Base-by-base conservation (phyloP, 75 land plant species). In the Picea glauca region DNA sequence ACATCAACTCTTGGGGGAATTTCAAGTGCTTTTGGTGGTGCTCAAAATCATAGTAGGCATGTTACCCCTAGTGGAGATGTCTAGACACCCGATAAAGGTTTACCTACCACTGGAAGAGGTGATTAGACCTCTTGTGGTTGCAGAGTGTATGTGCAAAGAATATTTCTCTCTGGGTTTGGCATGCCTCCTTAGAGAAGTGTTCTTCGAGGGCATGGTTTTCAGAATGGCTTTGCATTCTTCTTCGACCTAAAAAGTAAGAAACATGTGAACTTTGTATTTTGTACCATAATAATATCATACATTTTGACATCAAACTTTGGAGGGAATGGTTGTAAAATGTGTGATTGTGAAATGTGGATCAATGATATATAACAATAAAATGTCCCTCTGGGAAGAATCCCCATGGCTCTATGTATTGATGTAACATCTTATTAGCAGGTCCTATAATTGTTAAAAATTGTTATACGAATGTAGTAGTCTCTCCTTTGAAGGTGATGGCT, bases 241-340 rank as follows among this genome's bases (percentile, higher is more conserved):
- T 95, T 20, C 98, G 96, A 57, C 90, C 98, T 74, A 93, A 89
- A 80, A 95, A 95, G 98, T 95, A 87, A 73, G 88, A 64, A 61
- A 26, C 23, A 17, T 26, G 33, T n/a, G 54, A 32, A 12, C 64
- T 6, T 56, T 2, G 26, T 75, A 75, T 31, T 26, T 56, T 56
- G 59, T 54, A 23, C 35, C 14, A 75, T 56, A 30, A 8, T 58
- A 38, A 75, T 9, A 75, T 30, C 58, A 57, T 57, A n/a, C 33
- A 75, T 54, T 5, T 23, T 5, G 38, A 57, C 5, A 23, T 20
- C 59, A 54, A 21, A 54, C n/a, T 57, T 26, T 57, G 0, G 6
- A 40, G 1, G 46, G 15, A 68, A 68, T 6, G 2, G 8, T n/a
- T 21, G 17, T 20, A 54, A 14, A 50, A 30, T 30, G 1, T n/a